Evolutionary conservation across 345 rosid species (phyloP).

Genomic region (Crucihimalaya himalaica): DNA sequence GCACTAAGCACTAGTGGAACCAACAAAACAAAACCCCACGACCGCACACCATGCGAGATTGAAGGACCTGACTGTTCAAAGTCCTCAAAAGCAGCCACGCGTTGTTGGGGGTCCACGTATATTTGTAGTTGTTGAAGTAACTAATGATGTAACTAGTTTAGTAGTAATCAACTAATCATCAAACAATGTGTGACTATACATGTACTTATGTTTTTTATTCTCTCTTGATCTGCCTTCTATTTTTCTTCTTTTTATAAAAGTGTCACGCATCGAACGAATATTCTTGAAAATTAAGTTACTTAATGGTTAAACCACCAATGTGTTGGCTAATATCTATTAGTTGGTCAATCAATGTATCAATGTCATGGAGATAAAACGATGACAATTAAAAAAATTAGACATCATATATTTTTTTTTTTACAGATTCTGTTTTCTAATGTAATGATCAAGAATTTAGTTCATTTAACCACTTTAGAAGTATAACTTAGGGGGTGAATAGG

Average conservation of each 20-base stretch:
- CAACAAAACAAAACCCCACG: slow-evolving; percentile 5
- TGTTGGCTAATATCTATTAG: no score
- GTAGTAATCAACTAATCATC: background rate
- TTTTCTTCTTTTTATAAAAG: background rate
- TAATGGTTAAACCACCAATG: no score
- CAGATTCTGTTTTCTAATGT: background rate
- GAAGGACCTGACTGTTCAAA: slow-evolving; percentile 10
- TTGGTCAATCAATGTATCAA: no score
- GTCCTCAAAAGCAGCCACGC: slow-evolving; percentile 34
- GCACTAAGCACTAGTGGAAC: slow-evolving; percentile 33
- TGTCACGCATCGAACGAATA: background rate
- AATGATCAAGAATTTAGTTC: no score
- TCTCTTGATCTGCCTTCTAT: background rate
- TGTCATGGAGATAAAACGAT: no score
- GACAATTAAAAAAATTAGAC: no score
- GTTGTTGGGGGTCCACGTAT: slow-evolving; percentile 2
- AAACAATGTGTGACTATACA: no score
- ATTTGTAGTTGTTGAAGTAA: background rate
- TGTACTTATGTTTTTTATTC: background rate
- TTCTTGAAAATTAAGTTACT: background rate
- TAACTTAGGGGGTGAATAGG: no score
- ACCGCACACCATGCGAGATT: slow-evolving; percentile 15
- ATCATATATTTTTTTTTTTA: no score
- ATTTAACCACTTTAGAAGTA: no score
- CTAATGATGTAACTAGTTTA: background rate